A percentile compares a stretch with the other conserved stretches of the same genome.
Evolutionary conservation across 164 flowering plant species (phyloP).

Genomic region (Liriodendron chinense): DNA sequence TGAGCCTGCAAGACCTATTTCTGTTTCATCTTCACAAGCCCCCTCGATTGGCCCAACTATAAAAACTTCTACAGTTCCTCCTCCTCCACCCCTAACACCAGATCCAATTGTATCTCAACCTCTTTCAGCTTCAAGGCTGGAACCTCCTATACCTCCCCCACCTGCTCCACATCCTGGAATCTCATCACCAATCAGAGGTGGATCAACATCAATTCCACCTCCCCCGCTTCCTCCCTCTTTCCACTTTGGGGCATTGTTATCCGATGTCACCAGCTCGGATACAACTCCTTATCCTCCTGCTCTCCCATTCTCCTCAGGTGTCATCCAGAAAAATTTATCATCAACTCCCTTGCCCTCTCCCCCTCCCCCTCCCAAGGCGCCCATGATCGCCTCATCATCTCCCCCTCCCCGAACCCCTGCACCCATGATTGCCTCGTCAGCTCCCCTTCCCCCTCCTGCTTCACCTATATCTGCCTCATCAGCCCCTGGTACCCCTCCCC

Average conservation of each 20-base stretch:
- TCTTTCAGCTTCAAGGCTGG: not conserved
- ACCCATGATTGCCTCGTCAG: conserved; percentile 25
- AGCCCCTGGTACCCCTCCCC: not conserved
- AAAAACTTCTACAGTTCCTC: not conserved
- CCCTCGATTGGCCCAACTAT: conserved; percentile 13
- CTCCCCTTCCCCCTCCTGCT: conserved; percentile 19
- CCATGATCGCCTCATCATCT: conserved; percentile 33
- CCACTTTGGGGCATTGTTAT: not conserved
- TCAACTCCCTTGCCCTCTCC: conserved; percentile 5
- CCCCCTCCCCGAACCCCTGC: conserved; percentile 33
- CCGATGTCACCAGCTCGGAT: not conserved
- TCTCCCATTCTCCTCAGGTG: not conserved
- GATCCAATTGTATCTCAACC: not conserved
- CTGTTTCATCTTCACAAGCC: conserved; percentile 33
- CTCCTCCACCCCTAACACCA: conserved; percentile 12
- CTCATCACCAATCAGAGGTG: conserved; percentile 3
- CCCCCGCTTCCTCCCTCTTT: conserved; percentile 28
- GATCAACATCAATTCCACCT: conserved; percentile 11
- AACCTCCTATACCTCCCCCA: conserved; percentile 14
- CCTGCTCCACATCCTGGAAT: conserved; percentile 15
- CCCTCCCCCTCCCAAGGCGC: not conserved
- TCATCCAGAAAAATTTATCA: not conserved
- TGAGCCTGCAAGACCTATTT: conserved; percentile 12
- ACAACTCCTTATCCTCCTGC: conserved; percentile 17
- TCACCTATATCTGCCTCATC: conserved; percentile 11